phyloP scores from a whole-genome alignment of 2,329 filamentous ascomycete species.

The Conoideocrella luteorostrata region DNA sequence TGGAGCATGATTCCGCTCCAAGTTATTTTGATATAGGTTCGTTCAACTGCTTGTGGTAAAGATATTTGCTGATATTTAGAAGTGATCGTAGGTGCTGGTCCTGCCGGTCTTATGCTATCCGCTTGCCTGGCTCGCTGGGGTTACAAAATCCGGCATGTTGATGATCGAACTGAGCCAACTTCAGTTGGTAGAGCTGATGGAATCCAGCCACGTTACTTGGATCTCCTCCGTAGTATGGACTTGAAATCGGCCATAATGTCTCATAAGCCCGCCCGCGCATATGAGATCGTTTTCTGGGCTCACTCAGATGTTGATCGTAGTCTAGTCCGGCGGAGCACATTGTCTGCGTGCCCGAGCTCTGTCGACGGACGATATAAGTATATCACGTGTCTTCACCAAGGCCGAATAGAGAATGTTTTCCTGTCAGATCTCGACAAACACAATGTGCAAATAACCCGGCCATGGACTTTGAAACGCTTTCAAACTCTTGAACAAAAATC shows the following conservation, averaged over 20 bases:
- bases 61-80: too few relatives aligned
- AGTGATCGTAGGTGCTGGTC: slow-evolving; percentile 86
- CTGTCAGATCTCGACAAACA: slow-evolving; percentile 60
- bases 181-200: slow-evolving; percentile 82
- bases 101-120: slow-evolving; percentile 80
- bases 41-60: too few relatives aligned
- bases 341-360: slow-evolving; percentile 85
- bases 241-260: slow-evolving; percentile 85
- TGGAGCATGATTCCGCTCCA: too few relatives aligned
- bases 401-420: slow-evolving; percentile 63
- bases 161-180: slow-evolving; percentile 81
- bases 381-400: slow-evolving; percentile 65
- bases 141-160: slow-evolving; percentile 91
- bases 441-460: slow-evolving; percentile 53
- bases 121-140: slow-evolving; percentile 88
- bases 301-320: slow-evolving; percentile 47
- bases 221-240: slow-evolving; percentile 83
- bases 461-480: slow-evolving; percentile 61
- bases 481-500: slow-evolving; percentile 50
- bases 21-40: too few relatives aligned
- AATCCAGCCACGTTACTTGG: slow-evolving; percentile 83
- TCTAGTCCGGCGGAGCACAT: slow-evolving; percentile 62
- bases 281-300: slow-evolving; percentile 69
- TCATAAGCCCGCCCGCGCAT: slow-evolving; percentile 79
- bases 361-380: slow-evolving; percentile 67